Base-by-base conservation (phyloP, 495 filamentous ascomycete genomes). In the Daldinia decipiens region DNA sequence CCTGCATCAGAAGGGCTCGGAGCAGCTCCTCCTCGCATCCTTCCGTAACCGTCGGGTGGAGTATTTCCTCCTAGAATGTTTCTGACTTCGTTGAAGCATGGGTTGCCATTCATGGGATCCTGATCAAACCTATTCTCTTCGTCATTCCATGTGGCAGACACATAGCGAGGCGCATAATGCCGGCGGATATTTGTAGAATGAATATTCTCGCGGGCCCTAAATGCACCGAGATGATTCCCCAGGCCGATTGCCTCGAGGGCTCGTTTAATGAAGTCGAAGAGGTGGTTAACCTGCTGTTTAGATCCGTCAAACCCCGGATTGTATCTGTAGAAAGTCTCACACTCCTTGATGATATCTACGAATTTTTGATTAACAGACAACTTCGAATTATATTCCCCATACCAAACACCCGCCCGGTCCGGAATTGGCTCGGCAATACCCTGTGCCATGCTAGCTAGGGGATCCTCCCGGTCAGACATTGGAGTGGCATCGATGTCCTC, bases 21-120 rank as follows among this genome's bases (percentile, higher is more conserved):
- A 31, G 50, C 8, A 34, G 36, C 60, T 6, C 61, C 61, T 2
- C 61, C 61, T 40, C 61, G 47, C 26, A 61, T 1, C 21, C 21
- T 24, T 24, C 21, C 21, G 21, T 24, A 24, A 24, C 2, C 21
- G 21, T 24, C 21, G 2, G 21, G 21, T 24, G 21, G 21, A 1
- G 21, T 24, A 24, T 24, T 24, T 24, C 21, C 21, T 24, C 21
- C 21, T 24, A 24, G 21, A 24, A 1, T 2, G 2, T 1, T 24
- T 24, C 21, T 63, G 9, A 56, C 31, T 0, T 56, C 31, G 8
- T 56, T 9, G 31, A 21, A 56, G 31, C 26, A 15, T 1, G 17
- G n/a, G 5, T 56, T 36, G 2, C 2, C 26, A 32, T 31, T 17
- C 2, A 0, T 1, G 2, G 51, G 5, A 5, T 31, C 51, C 9